Base-by-base conservation (phyloP, 306 rosid genomes). In the Vigna unguiculata region DNA sequence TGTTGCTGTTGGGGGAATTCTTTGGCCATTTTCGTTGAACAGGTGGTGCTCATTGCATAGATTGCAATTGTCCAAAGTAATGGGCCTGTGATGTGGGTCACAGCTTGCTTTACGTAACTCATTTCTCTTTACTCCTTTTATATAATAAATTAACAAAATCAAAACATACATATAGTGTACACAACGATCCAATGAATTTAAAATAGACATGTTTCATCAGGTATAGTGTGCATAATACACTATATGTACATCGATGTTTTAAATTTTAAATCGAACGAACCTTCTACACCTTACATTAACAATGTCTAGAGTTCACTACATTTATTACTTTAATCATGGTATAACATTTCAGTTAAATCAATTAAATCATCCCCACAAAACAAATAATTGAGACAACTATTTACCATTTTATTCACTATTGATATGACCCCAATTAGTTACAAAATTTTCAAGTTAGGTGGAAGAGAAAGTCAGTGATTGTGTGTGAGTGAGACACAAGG, bases 21-120 rank as follows among this genome's bases (percentile, higher is more conserved):
- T 75, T 78, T 90, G 85, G 89, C 85, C 92, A 90, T 89, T 86
- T 85, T 83, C 80, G 86, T 91, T 88, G 49, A 86, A 86, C 90
- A 88, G 87, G 61, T 65, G 85, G 85, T 72, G 91, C 85, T 84
- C 86, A 87, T 78, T 86, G 82, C 97, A 88, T 80, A 88, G 96
- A 91, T 86, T 91, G 94, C 91, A 83, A 91, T 83, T 86, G 83
- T 90, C 93, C 93, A 93, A 91, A 85, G 86, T 85, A 55, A 82
- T 87, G 97, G 93, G 89, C 85, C 96, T 87, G 82, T 85, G 62
- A 58, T 85, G 97, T 95, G 99, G 99, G 99, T 78, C 98, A 89
- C 65, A 71, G 83, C 30, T 81, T 87, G 82, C 77, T 71, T 74
- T 75, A 16, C 32, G 28, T 58, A 30, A 45, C 54, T 80, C 73